Evolutionary conservation across 2,329 filamentous ascomycete genomes (phyloP).

Genomic region (Xylariales sp.): DNA sequence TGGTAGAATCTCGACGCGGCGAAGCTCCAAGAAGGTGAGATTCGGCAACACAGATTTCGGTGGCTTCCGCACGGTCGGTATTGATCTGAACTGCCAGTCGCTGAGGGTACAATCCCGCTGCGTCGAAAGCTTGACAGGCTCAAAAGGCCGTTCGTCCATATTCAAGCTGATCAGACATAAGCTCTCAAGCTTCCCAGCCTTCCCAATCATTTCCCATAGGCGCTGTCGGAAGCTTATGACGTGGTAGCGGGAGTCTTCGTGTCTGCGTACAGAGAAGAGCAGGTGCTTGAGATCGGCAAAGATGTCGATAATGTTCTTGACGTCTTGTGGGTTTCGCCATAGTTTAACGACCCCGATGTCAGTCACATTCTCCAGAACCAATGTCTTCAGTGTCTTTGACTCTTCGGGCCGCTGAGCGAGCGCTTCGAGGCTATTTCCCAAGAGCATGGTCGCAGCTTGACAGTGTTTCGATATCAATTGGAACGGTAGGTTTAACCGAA

Average conservation of each 20-base stretch:
- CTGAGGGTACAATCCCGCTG: conserved; percentile 29
- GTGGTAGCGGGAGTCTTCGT: conserved; percentile 31
- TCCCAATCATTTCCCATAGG: conserved; percentile 46
- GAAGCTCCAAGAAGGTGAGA: conserved; percentile 40
- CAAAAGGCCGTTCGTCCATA: conserved; percentile 32
- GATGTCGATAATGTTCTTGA: conserved; percentile 41
- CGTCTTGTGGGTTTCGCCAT: conserved; percentile 47
- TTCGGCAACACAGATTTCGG: conserved; percentile 31
- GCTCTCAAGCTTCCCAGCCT: conserved; percentile 38
- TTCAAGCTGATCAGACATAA: conserved; percentile 45
- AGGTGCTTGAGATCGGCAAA: conserved; percentile 39
- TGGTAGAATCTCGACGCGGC: conserved; percentile 34
- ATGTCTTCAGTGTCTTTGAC: conserved; percentile 35
- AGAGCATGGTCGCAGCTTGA: conserved; percentile 44
- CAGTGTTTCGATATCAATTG: conserved; percentile 42
- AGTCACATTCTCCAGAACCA: conserved; percentile 47
- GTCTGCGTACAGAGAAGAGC: conserved; percentile 41
- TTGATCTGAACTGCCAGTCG: conserved; percentile 35
- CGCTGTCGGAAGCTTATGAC: conserved; percentile 37
- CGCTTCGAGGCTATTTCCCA: conserved; percentile 47
- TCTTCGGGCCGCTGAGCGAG: conserved; percentile 41
- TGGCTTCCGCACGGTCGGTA: conserved; percentile 26
- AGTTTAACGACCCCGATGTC: conserved; percentile 43
- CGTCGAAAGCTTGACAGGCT: conserved; percentile 33
- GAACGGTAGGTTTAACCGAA: conserved; percentile 49